Evolutionary conservation across 129 eudicot genomes (phyloP), one percentile per base, ranked within the genome.

Genomic region (Rutidosis leptorrhynchoides): DNA sequence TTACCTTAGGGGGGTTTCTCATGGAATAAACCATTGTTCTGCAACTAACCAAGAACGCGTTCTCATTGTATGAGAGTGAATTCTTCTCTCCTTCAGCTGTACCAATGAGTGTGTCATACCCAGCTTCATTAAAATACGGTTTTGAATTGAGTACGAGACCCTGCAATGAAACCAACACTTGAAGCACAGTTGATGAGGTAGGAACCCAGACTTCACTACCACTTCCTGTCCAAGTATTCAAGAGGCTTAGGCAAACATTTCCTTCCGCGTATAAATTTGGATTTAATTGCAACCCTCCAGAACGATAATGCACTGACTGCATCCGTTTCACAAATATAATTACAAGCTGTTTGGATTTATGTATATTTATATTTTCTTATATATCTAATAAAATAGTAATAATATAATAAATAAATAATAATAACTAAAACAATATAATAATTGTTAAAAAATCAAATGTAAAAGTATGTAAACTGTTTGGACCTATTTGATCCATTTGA

Each of bases 41-140:
- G 84, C 98, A 93, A 80, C 81, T 93, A 64, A 93, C 79, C 74
- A 93, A 84, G 74, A 88, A 93, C 4, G 98, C 80, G 71, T 93
- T 93, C 78, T 93, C 98, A 58, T 93, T 93, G 78, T 93, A 93
- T 25, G 98, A 88, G 68, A 93, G 56, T n/a, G n/a, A n/a, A n/a
- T n/a, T n/a, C n/a, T n/a, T n/a, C n/a, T n/a, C n/a, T n/a, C n/a
- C n/a, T n/a, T 93, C 98, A 45, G 98, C 90, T 5, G 95, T 88
- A 67, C 95, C 98, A 46, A 89, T 48, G 73, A 88, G 98, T 77
- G 86, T 93, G 69, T 93, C 98, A 62, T 93, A 93, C 11, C 98
- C 98, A 64, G 98, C 98, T 93, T 93, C 98, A 75, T 93, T 93
- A 28, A 93, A 93, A 62, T 93, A 88, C 7, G 98, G 98, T 84